Evolutionary conservation across 1,284 basidiomycete species (phyloP).

Genomic region (Golubevia pallescens): DNA sequence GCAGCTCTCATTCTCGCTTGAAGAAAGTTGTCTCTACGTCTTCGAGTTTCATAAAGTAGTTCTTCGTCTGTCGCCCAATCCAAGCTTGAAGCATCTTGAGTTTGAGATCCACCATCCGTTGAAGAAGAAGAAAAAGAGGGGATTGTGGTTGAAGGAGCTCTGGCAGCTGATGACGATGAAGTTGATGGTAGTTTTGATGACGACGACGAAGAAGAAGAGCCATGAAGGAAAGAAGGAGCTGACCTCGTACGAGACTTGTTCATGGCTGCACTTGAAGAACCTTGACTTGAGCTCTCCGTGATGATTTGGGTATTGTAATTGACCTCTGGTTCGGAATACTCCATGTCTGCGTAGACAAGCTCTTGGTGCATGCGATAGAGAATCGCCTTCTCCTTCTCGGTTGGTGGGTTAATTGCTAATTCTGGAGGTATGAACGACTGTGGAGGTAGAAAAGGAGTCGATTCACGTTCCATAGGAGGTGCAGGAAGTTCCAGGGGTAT

Average conservation of each 20-base stretch:
- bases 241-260: background rate
- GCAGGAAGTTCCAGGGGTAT: background rate
- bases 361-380: too few species aligned
- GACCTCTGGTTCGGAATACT: background rate
- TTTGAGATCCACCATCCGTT: background rate
- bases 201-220: background rate
- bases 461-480: background rate
- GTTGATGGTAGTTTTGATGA: background rate
- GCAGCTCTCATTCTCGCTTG: background rate
- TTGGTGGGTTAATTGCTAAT: too few species aligned
- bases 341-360: background rate
- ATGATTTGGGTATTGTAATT: background rate
- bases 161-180: too few species aligned
- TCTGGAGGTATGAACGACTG: background rate
- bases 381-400: too few species aligned
- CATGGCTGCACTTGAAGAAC: background rate
- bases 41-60: background rate
- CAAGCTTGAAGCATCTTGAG: background rate
- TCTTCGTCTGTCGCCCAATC: background rate
- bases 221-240: background rate
- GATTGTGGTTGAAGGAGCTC: too few species aligned
- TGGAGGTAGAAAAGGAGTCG: background rate
- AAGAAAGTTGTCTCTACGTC: background rate
- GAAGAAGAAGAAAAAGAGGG: background rate
- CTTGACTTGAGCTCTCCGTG: background rate